Evolutionary conservation across 1,139 yeast species (phyloP), one percentile per base, ranked within the genome.

Genomic region (Trichomonascaceae sp.): DNA sequence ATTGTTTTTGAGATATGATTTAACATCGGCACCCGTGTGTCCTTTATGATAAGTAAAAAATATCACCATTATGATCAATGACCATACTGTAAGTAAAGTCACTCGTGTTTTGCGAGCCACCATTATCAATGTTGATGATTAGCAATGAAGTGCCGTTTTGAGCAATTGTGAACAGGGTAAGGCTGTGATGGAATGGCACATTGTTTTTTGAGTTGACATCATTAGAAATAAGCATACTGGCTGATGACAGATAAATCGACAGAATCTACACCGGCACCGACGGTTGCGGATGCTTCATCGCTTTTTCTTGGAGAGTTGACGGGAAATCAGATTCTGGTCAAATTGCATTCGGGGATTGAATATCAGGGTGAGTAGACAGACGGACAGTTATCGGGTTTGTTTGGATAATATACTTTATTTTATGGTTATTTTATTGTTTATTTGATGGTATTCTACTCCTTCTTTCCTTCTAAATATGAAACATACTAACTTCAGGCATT

Each of bases 261-360:
- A 2, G 41, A 36, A 13, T 36, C 41, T 5, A 36, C 41, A 13
- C 41, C 41, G 41, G 41, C 41, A 17, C 41, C 41, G 17, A n/a
- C 41, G 3, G 41, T 36, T 36, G 41, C 41, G 17, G 65, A 69
- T 55, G 72, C 71, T n/a, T 67, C 97, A 30, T 83, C 96, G n/a
- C 79, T 81, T 54, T 93, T 93, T 66, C 77, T 93, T 49, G 76
- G 88, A 47, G 84, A 83, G 53, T 85, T 93, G 60, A 83, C 87
- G 44, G 96, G 96, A 45, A 79, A 84, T 55, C 76, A 81, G 27
- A 98, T 93, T 41, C 75, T 83, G 50, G 97, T 95, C 30, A 89
- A 87, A 68, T 80, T 91, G 55, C 83, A 85, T 67, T 87, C 95
- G 44, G 98, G 97, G 13, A 83, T 91, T 57, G 88, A 87, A 59